A percentile compares a stretch with the other conserved stretches of the same genome.
Conservation (phyloP, 495 filamentous ascomycete species). For the Neurospora sp. region DNA sequence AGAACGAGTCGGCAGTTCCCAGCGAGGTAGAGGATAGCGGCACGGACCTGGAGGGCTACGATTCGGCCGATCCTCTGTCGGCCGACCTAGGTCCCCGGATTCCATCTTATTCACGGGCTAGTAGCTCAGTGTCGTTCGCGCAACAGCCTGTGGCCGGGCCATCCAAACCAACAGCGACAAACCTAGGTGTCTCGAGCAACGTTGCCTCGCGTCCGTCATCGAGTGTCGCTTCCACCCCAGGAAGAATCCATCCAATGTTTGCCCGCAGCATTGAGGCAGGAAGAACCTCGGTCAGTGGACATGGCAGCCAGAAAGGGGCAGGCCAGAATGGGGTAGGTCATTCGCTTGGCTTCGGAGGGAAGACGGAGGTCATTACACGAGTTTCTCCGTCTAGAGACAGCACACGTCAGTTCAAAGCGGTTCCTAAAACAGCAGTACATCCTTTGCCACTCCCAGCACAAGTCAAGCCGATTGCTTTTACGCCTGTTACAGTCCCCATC, state of each 20-base stretch:
- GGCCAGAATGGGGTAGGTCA: background rate
- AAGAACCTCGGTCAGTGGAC: background rate
- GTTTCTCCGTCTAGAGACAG: background rate
- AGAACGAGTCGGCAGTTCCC: background rate
- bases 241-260: background rate
- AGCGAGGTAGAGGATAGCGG: background rate
- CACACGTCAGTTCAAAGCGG: background rate
- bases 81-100: background rate
- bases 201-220: background rate
- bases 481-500: background rate
- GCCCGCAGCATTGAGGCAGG: background rate
- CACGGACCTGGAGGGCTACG: background rate
- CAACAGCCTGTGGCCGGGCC: background rate
- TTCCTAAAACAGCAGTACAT: background rate
- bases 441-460: background rate
- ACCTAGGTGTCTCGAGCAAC: background rate
- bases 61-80: background rate
- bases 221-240: background rate
- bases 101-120: background rate
- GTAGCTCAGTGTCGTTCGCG: background rate
- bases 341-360: background rate
- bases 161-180: background rate
- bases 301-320: background rate
- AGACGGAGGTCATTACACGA: background rate
- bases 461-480: background rate